Base-by-base conservation (phyloP, 192 early-diverging fungal genomes). In the Linnemannia hyalina region DNA sequence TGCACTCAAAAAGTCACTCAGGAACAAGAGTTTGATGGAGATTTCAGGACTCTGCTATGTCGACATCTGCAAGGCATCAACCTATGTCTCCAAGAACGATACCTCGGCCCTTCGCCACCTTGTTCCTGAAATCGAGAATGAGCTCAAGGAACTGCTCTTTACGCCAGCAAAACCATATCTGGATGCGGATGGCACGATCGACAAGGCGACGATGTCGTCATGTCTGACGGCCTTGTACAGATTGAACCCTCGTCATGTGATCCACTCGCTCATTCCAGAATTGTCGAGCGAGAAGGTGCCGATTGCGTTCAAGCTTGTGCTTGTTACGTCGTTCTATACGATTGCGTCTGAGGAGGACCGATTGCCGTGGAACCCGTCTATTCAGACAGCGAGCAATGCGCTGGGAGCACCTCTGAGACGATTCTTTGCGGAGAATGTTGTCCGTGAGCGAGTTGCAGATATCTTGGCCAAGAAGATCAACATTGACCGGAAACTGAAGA, bases 201-300 rank as follows among this genome's bases (percentile, higher is more conserved):
- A 98, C 82, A 93, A 97, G 57, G 90, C 93, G 57, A 91, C 97
- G 36, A 90, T 98, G 80, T 90, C 95, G 0, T 92, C 94, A 49
- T 94, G 93, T 60, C 90, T 98, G 75, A 92, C 92, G 0, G 92
- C 94, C n/a, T 89, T 97, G 81, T 95, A 96, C 76, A 94, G 95
- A 55, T 82, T 96, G 29, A 95, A 96, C 75, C 93, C 95, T 9
- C 93, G 93, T 76, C 93, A 92, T 73, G 94, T 95, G 8, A 87
- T 99, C 44, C 89, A 93, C 42, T 89, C 89, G 1, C 89, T 97
- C 29, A 89, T 98, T 76, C 94, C 96, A 2, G 89, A 92, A 29
- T 88, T 97, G 44, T 87, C 95, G 10, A 91, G 93, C 41, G 91
- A 94, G 16, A 93, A 91, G 36, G 91, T 95, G 1, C 95, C 96